Evolutionary conservation across 2,329 filamentous ascomycete genomes (phyloP), one percentile per base, ranked within the genome.

Genomic region (Colletotrichum tropicicola): DNA sequence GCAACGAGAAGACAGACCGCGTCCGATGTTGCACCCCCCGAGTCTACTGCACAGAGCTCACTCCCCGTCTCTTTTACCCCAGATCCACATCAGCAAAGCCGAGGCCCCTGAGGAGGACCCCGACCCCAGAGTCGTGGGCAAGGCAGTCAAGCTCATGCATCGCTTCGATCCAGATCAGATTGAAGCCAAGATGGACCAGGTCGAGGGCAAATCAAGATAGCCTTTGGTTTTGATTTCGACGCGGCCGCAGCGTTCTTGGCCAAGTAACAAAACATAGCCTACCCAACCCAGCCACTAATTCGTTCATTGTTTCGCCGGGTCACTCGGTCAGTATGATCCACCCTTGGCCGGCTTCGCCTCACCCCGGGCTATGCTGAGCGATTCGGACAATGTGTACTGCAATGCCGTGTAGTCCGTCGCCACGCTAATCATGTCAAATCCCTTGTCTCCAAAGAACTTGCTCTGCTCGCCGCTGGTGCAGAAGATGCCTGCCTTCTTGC

Each of bases 71-170:
- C 25, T 23, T 35, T 12, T 28, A 47, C 48, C 5, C 21, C 54
- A 89, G 87, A 87, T 89, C 68, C 87, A 89, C 65, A 81, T 94
- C 66, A 89, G 88, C 79, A 89, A 87, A 69, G 78, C 80, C 10
- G 78, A 76, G 7, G 75, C 82, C 1, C 79, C 80, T 10, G 80
- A 83, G 54, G 87, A 87, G 68, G 77, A 84, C 23, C 83, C 87
- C 4, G 79, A 84, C 23, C 83, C 87, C 3, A 79, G 81, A 59
- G 85, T 83, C 4, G 86, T 86, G 2, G 83, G 84, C 6, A 81
- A 87, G 66, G 89, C 90, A 1, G 78, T 86, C 59, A 94, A 93
- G 75, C 80, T 94, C 49, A 94, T 94, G 91, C 92, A 94, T 75
- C 85, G 90, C 17, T 92, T 94, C 76, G 90, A 86, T 0, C 79